Base-by-base conservation (phyloP, 257 asterid species). In the Solanum boliviense region DNA sequence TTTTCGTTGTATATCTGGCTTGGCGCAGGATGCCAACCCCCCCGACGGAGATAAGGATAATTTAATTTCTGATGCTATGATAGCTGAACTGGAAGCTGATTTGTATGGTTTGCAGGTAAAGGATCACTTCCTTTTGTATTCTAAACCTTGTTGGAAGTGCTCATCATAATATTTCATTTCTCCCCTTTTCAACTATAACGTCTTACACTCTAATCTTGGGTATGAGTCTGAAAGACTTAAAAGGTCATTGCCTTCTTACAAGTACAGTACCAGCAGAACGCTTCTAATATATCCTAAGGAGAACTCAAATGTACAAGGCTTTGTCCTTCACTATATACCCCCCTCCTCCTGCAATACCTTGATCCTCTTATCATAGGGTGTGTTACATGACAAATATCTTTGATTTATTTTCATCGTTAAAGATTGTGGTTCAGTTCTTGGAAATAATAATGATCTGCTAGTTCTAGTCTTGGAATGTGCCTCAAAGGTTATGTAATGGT, bases 41-140 rank as follows among this genome's bases (percentile, higher is more conserved):
- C 58, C 70, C 9, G 89, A 90, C 16, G 90, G 89, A 46, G 88
- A 46, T 39, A 89, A 89, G 39, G 91, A 90, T 71, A 91, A 89
- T 25, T 89, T 91, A 88, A 91, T 95, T 78, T 92, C 94, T 88
- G 98, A 95, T 93, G 96, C 98, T 88, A 78, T 91, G 94, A 92
- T 95, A 83, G 98, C 95, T 91, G 98, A 95, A 91, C 90, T 94
- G 92, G 98, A 95, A 89, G 98, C 98, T 7, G 95, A 91, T 89
- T 79, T 93, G 68, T 94, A 93, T 89, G 98, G 98, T 86, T 92
- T 95, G 87, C 98, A 95, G 98, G 98, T 93, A 92, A 78, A 82
- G 18, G 39, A 29, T 82, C 41, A 82, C 18, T 82, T 29, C 41
- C 70, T 82, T 48, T 82, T 52, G 27, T 27, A 79, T 27, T 27